phyloP scores from a whole-genome alignment of 768 basidiomycete genomes.

The Lentinula aciculospora region DNA sequence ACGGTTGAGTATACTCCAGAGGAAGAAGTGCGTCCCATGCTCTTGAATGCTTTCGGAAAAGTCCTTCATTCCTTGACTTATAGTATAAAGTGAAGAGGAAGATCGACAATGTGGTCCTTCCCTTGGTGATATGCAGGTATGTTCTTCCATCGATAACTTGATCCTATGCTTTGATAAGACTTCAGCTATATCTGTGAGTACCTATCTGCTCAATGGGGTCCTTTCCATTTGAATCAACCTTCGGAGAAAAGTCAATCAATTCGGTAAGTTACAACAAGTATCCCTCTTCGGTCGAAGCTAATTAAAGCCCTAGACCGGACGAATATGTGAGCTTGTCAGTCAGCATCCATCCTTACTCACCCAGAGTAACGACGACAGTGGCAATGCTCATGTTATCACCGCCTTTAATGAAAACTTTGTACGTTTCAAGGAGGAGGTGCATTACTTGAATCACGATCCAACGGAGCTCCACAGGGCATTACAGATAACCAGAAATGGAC shows the following conservation, averaged over 20 bases:
- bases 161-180: not conserved
- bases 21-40: slow-evolving; percentile 40
- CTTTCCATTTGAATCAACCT: slow-evolving; percentile 6
- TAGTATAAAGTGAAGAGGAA: slow-evolving; percentile 33
- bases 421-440: slow-evolving; percentile 1
- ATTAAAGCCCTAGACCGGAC: slow-evolving; percentile 38
- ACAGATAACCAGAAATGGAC: slow-evolving; percentile 52
- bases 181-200: slow-evolving; percentile 45
- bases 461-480: slow-evolving; percentile 30
- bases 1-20: slow-evolving; percentile 40
- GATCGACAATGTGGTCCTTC: slow-evolving; percentile 46
- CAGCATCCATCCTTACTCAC: not conserved
- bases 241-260: slow-evolving; percentile 34
- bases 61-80: not conserved
- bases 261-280: slow-evolving; percentile 24
- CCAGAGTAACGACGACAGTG: slow-evolving; percentile 23
- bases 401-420: slow-evolving; percentile 52
- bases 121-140: slow-evolving; percentile 45
- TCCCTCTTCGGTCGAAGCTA: not conserved
- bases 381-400: slow-evolving; percentile 48
- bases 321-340: slow-evolving; percentile 35
- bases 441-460: not conserved
- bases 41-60: not conserved
- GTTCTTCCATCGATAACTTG: slow-evolving; percentile 7
- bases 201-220: not conserved